phyloP scores from a whole-genome alignment of 2,329 filamentous ascomycete genomes.

The Bipolaris bicolor region DNA sequence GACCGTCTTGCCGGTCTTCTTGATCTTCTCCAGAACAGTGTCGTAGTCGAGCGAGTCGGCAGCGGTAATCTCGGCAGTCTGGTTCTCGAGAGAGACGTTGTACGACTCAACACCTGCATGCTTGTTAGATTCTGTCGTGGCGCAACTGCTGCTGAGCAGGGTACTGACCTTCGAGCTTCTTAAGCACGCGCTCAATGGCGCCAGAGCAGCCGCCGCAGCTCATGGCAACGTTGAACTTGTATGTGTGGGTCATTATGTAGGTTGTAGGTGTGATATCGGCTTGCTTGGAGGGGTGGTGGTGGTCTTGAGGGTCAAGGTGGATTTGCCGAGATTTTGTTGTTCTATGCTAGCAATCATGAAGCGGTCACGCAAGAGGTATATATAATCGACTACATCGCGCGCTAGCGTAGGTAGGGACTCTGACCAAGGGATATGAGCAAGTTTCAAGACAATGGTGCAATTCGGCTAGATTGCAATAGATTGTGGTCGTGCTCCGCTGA shows the following conservation, averaged over 20 bases:
- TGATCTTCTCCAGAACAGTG: slow-evolving; percentile 83
- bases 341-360: slow-evolving; percentile 2
- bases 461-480: slow-evolving; percentile 42
- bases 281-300: slow-evolving; percentile 5
- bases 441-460: slow-evolving; percentile 44
- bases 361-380: slow-evolving; percentile 15
- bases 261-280: slow-evolving; percentile 7
- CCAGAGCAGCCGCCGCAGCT: slow-evolving; percentile 95
- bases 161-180: slow-evolving; percentile 81
- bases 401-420: slow-evolving; percentile 9
- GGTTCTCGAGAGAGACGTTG: slow-evolving; percentile 84
- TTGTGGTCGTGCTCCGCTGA: slow-evolving; percentile 36
- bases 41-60: slow-evolving; percentile 74
- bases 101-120: slow-evolving; percentile 80
- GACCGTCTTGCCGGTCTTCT: slow-evolving; percentile 94
- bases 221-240: slow-evolving; percentile 96
- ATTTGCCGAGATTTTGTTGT: slow-evolving; percentile 10
- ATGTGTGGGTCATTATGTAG: slow-evolving; percentile 74
- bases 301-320: slow-evolving; percentile 7
- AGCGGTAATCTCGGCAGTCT: slow-evolving; percentile 79
- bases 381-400: slow-evolving; percentile 11
- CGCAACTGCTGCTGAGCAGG: background rate
- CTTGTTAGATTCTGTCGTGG: slow-evolving; percentile 16
- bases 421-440: slow-evolving; percentile 33
- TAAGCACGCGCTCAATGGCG: slow-evolving; percentile 88